These are phyloP conservation scores for Arthromyces matolae DNA, from an alignment of 768 basidiomycete genomes.

Conservation along the genomic window DNA sequence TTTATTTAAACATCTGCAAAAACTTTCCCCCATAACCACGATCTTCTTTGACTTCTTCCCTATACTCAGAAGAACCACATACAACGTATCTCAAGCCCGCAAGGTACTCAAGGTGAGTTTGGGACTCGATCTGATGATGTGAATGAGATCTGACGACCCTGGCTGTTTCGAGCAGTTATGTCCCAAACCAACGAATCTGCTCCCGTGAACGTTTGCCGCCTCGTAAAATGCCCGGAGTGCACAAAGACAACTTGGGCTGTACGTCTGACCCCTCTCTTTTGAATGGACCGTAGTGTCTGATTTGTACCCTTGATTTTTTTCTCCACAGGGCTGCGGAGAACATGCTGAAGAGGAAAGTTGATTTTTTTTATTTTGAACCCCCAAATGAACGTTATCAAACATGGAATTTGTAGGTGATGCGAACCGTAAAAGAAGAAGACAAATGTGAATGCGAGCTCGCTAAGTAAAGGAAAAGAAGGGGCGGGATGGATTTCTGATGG, in stretches of 20 bases:
- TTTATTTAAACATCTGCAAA: too few species aligned
- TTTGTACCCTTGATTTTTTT: slow-evolving; percentile 13
- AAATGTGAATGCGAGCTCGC: slow-evolving; percentile 38
- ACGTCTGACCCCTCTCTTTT: slow-evolving; percentile 18
- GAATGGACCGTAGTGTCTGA: slow-evolving; percentile 4
- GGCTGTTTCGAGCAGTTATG: slow-evolving; percentile 6
- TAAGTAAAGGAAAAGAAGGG: slow-evolving; percentile 3
- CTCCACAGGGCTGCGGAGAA: slow-evolving; percentile 64
- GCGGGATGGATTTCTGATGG: slow-evolving; percentile 15
- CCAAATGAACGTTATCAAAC: slow-evolving; percentile 8
- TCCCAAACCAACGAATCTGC: slow-evolving; percentile 9
- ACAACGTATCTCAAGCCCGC: too few species aligned
- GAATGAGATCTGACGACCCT: background rate
- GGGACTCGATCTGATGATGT: background rate
- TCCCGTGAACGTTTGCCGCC: slow-evolving; percentile 52
- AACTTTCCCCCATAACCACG: too few species aligned
- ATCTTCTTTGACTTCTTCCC: too few species aligned
- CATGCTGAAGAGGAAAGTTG: slow-evolving; percentile 61
- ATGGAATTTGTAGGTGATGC: slow-evolving; percentile 39
- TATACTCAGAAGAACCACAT: too few species aligned
- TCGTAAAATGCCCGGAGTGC: slow-evolving; percentile 57
- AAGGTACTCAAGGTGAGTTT: background rate
- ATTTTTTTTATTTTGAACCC: too few species aligned
- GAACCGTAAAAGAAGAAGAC: slow-evolving; percentile 42
- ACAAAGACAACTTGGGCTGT: slow-evolving; percentile 73